These are phyloP conservation scores for Lactarius vividus DNA, from an alignment of 768 basidiomycete species.

Conservation along the genomic window DNA sequence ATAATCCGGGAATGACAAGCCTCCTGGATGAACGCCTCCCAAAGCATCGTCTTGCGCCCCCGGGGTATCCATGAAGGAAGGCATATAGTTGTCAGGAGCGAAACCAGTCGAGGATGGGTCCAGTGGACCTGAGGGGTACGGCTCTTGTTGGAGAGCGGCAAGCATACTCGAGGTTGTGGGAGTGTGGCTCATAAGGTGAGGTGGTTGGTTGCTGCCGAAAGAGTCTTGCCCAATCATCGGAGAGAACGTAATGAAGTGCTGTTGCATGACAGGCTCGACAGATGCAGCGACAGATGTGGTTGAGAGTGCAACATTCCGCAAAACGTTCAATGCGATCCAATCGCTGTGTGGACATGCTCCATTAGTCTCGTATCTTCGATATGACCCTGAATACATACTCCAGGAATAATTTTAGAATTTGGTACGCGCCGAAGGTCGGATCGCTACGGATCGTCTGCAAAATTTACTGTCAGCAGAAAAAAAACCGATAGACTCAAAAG, in stretches of 20 bases:
- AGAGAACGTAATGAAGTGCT: conserved; percentile 81
- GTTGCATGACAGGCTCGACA: conserved; percentile 89
- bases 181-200: conserved; percentile 69
- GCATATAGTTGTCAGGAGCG: conserved; percentile 65
- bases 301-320: conserved; percentile 82
- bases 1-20: conserved; percentile 71
- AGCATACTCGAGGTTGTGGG: conserved; percentile 91
- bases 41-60: conserved; percentile 63
- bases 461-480: conserved; percentile 6
- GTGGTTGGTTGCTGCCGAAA: conserved; percentile 51
- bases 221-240: conserved; percentile 88
- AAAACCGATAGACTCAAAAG: conserved; percentile 2
- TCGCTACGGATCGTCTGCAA: conserved; percentile 85
- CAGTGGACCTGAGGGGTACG: conserved; percentile 62
- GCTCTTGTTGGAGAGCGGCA: conserved; percentile 77
- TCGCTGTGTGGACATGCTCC: conserved; percentile 49
- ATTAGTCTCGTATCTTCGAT: conserved; percentile 27
- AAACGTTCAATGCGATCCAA: conserved; percentile 88
- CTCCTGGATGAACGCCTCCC: conserved; percentile 55
- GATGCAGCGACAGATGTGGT: conserved; percentile 91
- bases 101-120: conserved; percentile 63
- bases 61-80: conserved; percentile 76
- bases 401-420: conserved; percentile 86
- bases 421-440: conserved; percentile 89
- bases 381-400: conserved; percentile 54